Base-by-base conservation (phyloP, 1,284 basidiomycete species). In the Ustilago esculenta region DNA sequence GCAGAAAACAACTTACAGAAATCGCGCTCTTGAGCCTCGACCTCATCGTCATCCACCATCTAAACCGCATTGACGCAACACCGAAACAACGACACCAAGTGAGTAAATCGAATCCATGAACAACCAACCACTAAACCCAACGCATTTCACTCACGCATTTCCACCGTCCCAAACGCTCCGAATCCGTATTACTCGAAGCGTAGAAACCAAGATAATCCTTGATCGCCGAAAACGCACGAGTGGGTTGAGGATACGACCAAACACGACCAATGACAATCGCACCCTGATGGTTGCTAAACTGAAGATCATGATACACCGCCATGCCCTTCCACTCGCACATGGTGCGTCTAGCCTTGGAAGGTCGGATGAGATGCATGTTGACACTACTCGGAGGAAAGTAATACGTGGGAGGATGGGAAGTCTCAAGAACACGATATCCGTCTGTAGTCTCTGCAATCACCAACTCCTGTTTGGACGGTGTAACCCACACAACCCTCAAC, bases 271-370 rank as follows among this genome's bases (percentile, higher is more conserved):
- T 21, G 23, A 73, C 63, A 32, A 68, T 48, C 21, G 63, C 56
- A 2, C 53, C 56, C 24, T 55, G 64, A 34, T 69, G 57, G 17
- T 58, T 61, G 55, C 42, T 54, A 29, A 68, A 66, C 33, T 72
- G 51, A 24, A 79, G 54, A 29, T 80, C 77, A 44, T 79, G 71
- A 48, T 80, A 80, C 4, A 52, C 49, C 10, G 77, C 77, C 64
- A 56, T 69, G 1, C 75, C 79, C 58, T 80, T 80, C 79, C 79
- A 80, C 43, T 80, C 79, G 63, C 79, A 80, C 71, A 72, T 66
- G 25, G 75, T 80, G 35, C 60, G 37, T n/a, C 73, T 52, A n/a
- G 77, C 63, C 27, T 66, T 73, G 39, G 73, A 74, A 2, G 56
- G 58, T 21, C 55, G 54, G 40, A 75, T 58, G 18, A 79, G 50